A percentile compares a stretch with the other conserved stretches of the same genome.
Conservation (phyloP, 495 filamentous ascomycete genomes). For the Articulospora tetracladia region DNA sequence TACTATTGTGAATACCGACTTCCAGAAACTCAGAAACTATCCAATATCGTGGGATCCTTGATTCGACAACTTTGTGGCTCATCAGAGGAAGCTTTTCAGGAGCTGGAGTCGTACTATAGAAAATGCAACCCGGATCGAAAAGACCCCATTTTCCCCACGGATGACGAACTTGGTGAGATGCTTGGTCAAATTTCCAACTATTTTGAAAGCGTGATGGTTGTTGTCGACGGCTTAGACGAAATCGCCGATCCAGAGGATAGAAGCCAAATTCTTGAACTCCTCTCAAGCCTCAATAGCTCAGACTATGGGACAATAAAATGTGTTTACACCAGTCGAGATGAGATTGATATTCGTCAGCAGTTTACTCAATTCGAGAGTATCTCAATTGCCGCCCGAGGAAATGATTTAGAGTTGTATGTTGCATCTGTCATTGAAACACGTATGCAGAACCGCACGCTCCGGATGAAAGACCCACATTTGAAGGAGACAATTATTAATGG, state of each 20-base stretch:
- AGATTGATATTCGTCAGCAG: slow-evolving; percentile 3
- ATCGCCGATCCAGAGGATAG: slow-evolving; percentile 1
- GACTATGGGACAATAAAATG: slow-evolving; percentile 3
- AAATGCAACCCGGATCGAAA: not conserved
- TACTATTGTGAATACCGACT: slow-evolving; percentile 8
- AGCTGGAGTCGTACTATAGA: not conserved
- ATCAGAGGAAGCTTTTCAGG: slow-evolving; percentile 3
- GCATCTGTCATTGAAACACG: slow-evolving; percentile 5
- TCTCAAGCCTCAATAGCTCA: not conserved
- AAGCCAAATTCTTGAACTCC: slow-evolving; percentile 3
- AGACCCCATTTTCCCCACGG: not conserved
- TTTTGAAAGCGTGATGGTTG: slow-evolving; percentile 13
- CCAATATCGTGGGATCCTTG: slow-evolving; percentile 3
- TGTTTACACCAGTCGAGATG: slow-evolving; percentile 21
- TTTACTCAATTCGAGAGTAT: slow-evolving; percentile 1
- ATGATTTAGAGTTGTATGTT: slow-evolving; percentile 9
- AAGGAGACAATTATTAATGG: slow-evolving; percentile 12
- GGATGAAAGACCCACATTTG: not conserved
- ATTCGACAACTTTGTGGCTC: not conserved
- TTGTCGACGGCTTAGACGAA: slow-evolving; percentile 25
- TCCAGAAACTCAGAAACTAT: slow-evolving; percentile 2
- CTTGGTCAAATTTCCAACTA: not conserved
- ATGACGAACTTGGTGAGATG: not conserved
- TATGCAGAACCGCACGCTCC: not conserved
- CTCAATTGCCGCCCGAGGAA: slow-evolving; percentile 6